Conservation (phyloP, 2,329 filamentous ascomycete genomes). For the Paracoccidioides lutzii region DNA sequence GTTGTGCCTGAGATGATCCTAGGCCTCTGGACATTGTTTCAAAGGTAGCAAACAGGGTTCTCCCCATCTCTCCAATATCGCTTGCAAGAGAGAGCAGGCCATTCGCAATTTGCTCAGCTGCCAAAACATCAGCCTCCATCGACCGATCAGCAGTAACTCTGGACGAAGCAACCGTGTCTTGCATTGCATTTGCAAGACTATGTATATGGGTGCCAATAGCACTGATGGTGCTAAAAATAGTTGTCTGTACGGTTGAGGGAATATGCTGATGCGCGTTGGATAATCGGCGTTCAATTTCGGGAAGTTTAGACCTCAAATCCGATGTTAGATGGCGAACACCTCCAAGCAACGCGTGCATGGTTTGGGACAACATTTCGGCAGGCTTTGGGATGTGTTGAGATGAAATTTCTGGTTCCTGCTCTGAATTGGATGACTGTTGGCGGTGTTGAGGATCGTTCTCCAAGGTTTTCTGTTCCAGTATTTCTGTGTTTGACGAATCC, state of each 20-base stretch:
- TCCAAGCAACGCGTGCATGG: slow-evolving; percentile 23
- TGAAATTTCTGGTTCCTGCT: background rate
- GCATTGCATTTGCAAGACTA: slow-evolving; percentile 23
- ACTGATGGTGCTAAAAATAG: slow-evolving; percentile 24
- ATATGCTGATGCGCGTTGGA: slow-evolving; percentile 23
- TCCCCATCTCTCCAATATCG: slow-evolving; percentile 29
- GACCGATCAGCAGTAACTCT: slow-evolving; percentile 24
- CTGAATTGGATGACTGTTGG: slow-evolving; percentile 9
- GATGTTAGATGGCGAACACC: slow-evolving; percentile 25
- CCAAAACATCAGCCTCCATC: slow-evolving; percentile 24
- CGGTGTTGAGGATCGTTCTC: slow-evolving; percentile 7
- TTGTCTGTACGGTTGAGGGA: slow-evolving; percentile 24
- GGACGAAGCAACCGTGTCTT: slow-evolving; percentile 25
- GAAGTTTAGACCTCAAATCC: slow-evolving; percentile 24
- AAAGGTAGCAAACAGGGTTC: slow-evolving; percentile 26
- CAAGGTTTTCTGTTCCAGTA: background rate
- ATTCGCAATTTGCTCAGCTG: slow-evolving; percentile 25
- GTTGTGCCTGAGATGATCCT: background rate
- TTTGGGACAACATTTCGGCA: slow-evolving; percentile 21
- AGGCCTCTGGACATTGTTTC: slow-evolving; percentile 12
- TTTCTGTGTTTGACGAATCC: slow-evolving; percentile 4
- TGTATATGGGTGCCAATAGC: slow-evolving; percentile 27
- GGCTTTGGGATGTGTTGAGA: slow-evolving; percentile 9
- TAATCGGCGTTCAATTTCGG: slow-evolving; percentile 27
- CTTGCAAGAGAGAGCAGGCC: slow-evolving; percentile 28